Evolutionary conservation across 768 basidiomycete species (phyloP), one percentile per base, ranked within the genome.

Genomic region (Psilocybe sp.): DNA sequence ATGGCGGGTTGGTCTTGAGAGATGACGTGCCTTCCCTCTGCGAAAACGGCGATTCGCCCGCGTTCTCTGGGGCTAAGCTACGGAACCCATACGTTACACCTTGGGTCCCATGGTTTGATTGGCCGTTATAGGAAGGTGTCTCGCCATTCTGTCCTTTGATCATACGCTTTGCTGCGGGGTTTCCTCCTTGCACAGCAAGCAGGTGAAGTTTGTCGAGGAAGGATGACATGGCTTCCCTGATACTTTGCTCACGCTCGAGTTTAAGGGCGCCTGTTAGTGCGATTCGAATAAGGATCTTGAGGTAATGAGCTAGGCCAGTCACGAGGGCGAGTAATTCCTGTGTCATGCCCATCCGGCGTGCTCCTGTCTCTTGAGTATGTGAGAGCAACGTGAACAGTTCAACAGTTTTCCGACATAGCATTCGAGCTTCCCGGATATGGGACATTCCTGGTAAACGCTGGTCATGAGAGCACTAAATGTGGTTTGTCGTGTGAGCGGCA

Each of bases 231-330:
- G 94, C 93, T 50, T 88, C 86, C 38, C 80, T 75, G 41, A 89
- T 83, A 50, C 79, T 80, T 61, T 91, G 82, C 62, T 99, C 97
- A 50, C 94, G 79, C 69, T 99, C 97, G 31, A 99, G 78, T 70
- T 93, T 98, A 52, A 99, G 79, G 4, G 94, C 92, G 5, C 94
- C 95, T 0, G 97, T 98, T 40, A 99, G 76, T 2, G 97, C 94
- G 54, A 99, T 98, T 44, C 97, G 89, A 56, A 99, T 99, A 47
- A 99, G 84, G 69, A 99, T 98, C 75, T 99, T 99, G 64, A 99
- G 85, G 69, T 99, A 98, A 69, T 99, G 97, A 5, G 97, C 97
- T 33, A 99, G 78, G n/a, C 97, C 96, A 0, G 97, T 99, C 55
- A 99, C 97, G 42, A 99, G 84, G 14, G 95, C 93, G 33, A 98